A percentile compares a stretch with the other conserved stretches of the same genome.
phyloP scores from a whole-genome alignment of 164 flowering plant genomes.

The Litsea cubeba region DNA sequence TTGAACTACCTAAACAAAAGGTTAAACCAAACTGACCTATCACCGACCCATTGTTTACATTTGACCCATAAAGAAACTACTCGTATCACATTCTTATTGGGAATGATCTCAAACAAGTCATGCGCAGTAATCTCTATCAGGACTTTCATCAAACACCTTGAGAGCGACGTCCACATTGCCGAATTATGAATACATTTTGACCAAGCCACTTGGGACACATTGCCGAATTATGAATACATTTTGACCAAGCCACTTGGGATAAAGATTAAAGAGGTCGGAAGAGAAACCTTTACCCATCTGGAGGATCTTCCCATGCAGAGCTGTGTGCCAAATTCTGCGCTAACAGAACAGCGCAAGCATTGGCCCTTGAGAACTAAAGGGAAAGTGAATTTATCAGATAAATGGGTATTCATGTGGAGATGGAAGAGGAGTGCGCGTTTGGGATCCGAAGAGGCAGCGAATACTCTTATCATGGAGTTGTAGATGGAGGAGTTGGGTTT shows the following conservation, averaged over 20 bases:
- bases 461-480: slow-evolving; percentile 19
- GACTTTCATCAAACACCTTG: slow-evolving; percentile 29
- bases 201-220: too few relatives aligned
- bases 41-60: too few relatives aligned
- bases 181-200: too few relatives aligned
- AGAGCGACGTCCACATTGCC: slow-evolving; percentile 21
- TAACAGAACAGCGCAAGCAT: slow-evolving; percentile 18
- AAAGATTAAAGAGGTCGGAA: slow-evolving; percentile 19
- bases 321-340: slow-evolving; percentile 10
- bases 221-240: slow-evolving; percentile 26
- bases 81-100: too few relatives aligned
- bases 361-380: slow-evolving; percentile 29
- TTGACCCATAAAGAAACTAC: too few relatives aligned
- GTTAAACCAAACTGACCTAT: too few relatives aligned
- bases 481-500: slow-evolving; percentile 13
- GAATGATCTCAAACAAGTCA: slow-evolving; percentile 16
- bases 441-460: slow-evolving; percentile 7
- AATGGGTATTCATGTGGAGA: slow-evolving; percentile 16
- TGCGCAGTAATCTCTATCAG: slow-evolving; percentile 27
- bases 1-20: too few relatives aligned
- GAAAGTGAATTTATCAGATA: too few relatives aligned
- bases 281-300: slow-evolving; percentile 26
- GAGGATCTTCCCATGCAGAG: slow-evolving; percentile 34
- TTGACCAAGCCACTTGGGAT: slow-evolving; percentile 27
- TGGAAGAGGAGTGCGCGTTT: slow-evolving; percentile 12